Evolutionary conservation across 2,329 filamentous ascomycete species (phyloP).

Genomic region (Fusarium nisikadoi): DNA sequence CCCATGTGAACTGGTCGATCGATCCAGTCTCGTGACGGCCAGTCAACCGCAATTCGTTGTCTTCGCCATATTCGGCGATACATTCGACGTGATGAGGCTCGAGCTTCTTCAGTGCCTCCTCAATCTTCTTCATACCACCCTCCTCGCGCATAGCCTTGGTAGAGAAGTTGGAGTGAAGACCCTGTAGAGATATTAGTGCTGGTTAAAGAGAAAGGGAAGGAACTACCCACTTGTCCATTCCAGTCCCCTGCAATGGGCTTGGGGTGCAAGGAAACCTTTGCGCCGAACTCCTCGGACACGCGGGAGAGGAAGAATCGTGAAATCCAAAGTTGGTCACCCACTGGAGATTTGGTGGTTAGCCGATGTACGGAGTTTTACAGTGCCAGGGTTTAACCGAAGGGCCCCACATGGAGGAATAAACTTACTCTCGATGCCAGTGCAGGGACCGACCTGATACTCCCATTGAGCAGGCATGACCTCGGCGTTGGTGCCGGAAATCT

Average conservation of each 20-base stretch:
- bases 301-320: conserved; percentile 83
- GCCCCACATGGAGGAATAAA: conserved; percentile 29
- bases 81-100: conserved; percentile 82
- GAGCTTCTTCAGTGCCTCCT: conserved; percentile 85
- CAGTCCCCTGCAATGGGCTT: conserved; percentile 94
- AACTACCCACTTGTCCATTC: no score
- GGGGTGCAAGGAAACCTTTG: conserved; percentile 92
- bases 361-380: background rate
- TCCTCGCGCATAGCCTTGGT: conserved; percentile 88
- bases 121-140: conserved; percentile 95
- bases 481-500: conserved; percentile 98
- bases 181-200: conserved; percentile 49
- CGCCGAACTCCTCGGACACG: conserved; percentile 95
- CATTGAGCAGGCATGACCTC: conserved; percentile 99
- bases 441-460: conserved; percentile 98
- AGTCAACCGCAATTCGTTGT: conserved; percentile 93
- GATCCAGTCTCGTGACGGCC: conserved; percentile 93
- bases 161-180: conserved; percentile 94
- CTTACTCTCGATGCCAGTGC: conserved; percentile 83
- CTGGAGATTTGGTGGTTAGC: conserved; percentile 53
- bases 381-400: background rate
- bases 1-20: conserved; percentile 90
- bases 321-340: conserved; percentile 98
- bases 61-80: conserved; percentile 94
- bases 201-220: no score